These are phyloP conservation scores for Suillus tomentosus DNA, from an alignment of 768 basidiomycete species.

Conservation along the genomic window DNA sequence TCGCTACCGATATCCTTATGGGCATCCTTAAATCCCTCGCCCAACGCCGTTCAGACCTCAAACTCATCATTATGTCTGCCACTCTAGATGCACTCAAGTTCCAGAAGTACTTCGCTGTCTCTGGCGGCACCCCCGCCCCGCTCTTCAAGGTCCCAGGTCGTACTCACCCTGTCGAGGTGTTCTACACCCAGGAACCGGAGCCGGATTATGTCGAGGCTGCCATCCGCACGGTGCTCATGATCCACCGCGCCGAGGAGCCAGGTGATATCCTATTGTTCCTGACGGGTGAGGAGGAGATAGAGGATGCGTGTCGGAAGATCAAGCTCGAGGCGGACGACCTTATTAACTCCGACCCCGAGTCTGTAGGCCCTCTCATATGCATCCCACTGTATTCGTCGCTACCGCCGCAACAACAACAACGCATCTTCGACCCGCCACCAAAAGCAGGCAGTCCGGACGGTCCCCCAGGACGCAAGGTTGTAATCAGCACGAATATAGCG, in stretches of 20 bases:
- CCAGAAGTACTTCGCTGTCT: conserved; percentile 85
- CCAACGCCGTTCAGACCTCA: conserved; percentile 81
- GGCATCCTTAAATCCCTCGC: conserved; percentile 90
- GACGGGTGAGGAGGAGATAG: conserved; percentile 98
- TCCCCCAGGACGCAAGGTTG: conserved; percentile 89
- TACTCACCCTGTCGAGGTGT: conserved; percentile 95
- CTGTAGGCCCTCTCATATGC: conserved; percentile 85
- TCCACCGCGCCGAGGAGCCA: conserved; percentile 91
- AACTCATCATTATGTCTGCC: conserved; percentile 98
- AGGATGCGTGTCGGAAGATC: conserved; percentile 94
- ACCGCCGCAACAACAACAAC: conserved; percentile 92
- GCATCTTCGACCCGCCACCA: conserved; percentile 93
- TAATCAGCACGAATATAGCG: conserved; percentile 96
- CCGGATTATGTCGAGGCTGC: conserved; percentile 98
- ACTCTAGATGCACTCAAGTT: conserved; percentile 97
- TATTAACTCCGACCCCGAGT: conserved; percentile 63
- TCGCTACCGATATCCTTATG: conserved; percentile 99
- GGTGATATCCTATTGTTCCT: conserved; percentile 95
- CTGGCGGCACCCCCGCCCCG: conserved; percentile 52
- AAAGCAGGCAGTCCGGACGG: conserved; percentile 58
- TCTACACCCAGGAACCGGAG: conserved; percentile 92
- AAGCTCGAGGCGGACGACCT: conserved; percentile 90
- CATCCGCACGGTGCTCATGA: conserved; percentile 95
- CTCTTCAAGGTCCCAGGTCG: conserved; percentile 91
- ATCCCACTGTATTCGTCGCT: conserved; percentile 95